These are phyloP conservation scores for Salvia rosmarinus DNA, from an alignment of 257 asterid species.

Conservation along the genomic window DNA sequence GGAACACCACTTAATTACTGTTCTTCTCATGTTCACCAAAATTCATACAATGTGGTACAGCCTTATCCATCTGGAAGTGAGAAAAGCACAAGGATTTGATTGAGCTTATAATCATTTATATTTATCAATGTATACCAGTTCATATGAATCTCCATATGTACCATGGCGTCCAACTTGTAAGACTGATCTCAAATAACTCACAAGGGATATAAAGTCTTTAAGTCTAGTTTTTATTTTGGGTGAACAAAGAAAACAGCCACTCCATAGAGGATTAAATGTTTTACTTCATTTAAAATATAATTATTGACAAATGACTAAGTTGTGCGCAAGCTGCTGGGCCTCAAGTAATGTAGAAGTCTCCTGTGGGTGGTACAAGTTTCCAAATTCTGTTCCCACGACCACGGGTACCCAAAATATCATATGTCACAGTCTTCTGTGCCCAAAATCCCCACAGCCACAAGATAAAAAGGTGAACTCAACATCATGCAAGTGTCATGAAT, in stretches of 20 bases:
- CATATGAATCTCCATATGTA: not conserved
- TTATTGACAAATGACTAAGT: not conserved
- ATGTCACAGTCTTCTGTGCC: too few relatives aligned
- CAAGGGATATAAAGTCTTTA: constrained; percentile 1
- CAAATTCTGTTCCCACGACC: not conserved
- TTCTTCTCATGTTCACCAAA: not conserved
- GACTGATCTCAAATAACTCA: not conserved
- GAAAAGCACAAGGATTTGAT: constrained; percentile 6
- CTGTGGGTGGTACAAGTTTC: not conserved
- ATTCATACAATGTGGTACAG: constrained; percentile 2
- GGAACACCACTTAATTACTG: not conserved
- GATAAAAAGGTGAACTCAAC: too few relatives aligned
- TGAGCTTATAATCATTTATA: not conserved
- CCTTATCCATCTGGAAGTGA: constrained; percentile 22
- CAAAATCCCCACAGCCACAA: too few relatives aligned
- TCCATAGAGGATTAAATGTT: not conserved
- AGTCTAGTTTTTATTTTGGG: not conserved
- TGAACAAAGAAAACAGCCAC: not conserved
- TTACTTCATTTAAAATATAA: not conserved
- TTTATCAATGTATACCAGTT: not conserved
- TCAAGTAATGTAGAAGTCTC: not conserved
- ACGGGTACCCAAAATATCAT: too few relatives aligned
- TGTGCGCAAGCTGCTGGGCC: not conserved
- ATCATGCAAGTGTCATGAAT: not conserved
- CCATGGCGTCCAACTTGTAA: not conserved